phyloP scores from a whole-genome alignment of 73 alveolate species.

The Paramecium pentaurelia region DNA sequence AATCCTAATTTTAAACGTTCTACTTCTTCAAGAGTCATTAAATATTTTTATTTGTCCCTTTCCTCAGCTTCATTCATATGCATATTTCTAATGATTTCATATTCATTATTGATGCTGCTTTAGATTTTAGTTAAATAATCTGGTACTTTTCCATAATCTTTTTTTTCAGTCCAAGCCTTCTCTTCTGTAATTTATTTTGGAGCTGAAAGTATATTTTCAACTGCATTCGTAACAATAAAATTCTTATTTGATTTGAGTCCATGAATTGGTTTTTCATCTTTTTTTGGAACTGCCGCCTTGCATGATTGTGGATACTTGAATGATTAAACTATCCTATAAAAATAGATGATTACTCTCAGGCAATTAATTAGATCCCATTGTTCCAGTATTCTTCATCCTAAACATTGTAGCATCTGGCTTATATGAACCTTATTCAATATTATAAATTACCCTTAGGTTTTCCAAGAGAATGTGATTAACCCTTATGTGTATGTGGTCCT shows the following conservation, averaged over 20 bases:
- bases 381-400: constrained; percentile 77
- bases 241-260: constrained; percentile 91
- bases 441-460: constrained; percentile 66
- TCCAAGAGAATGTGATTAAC: constrained; percentile 73
- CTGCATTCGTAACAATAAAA: constrained; percentile 94
- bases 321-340: not conserved
- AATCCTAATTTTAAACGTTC: constrained; percentile 85
- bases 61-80: constrained; percentile 85
- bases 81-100: constrained; percentile 82
- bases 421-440: not conserved
- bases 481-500: constrained; percentile 73
- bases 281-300: constrained; percentile 90
- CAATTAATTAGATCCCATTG: constrained; percentile 47
- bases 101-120: constrained; percentile 84
- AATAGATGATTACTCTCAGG: not conserved
- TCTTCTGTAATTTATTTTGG: constrained; percentile 79
- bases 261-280: constrained; percentile 91
- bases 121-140: constrained; percentile 84
- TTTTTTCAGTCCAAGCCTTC: constrained; percentile 76
- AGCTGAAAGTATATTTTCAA: constrained; percentile 90
- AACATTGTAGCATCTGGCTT: constrained; percentile 70
- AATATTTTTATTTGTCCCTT: constrained; percentile 84
- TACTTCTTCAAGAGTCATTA: constrained; percentile 86
- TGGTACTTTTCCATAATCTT: constrained; percentile 91
- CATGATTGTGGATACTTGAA: not conserved